Evolutionary conservation across 306 rosid genomes (phyloP), one percentile per base, ranked within the genome.

Genomic region (Hippophae rhamnoides): DNA sequence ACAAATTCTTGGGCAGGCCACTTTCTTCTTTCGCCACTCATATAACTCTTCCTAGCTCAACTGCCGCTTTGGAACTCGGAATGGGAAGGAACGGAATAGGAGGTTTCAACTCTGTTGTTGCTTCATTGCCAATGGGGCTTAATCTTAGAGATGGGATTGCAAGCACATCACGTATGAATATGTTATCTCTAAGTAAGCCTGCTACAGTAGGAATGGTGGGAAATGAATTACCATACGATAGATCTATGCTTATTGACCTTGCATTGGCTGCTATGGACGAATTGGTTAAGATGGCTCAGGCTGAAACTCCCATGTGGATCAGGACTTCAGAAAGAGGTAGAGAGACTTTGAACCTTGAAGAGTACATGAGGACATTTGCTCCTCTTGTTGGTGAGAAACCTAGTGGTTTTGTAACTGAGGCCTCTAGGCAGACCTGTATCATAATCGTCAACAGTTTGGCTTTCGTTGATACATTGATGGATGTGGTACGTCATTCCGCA

Each of bases 181-280:
- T 70, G 43, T 60, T 82, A 71, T 53, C 84, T 31, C 63, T 57
- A 38, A 53, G 57, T 58, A 79, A 69, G 62, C 49, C 76, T 26
- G 57, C 68, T 31, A 61, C 68, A 5, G 65, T 72, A 42, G 81
- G 80, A 58, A 48, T 79, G 78, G 56, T 73, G 61, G 72, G 72
- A 43, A 78, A 63, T 50, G 89, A 72, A 27, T 3, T 52, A 41
- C 84, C 78, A 3, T 10, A 59, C 5, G 88, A 85, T 41, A 66
- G 78, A 64, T 51, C 87, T 9, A 73, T 75, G 78, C 70, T 72
- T 44, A 5, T 73, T 0, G 80, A 87, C 43, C 75, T 87, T 46
- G 98, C 96, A 2, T 10, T 72, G 61, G 67, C 68, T 38, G 88
- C 98, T 43, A 87, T 92, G 98, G 86, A 85, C 50, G 98, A 92